These are phyloP conservation scores for Phaeosphaeriaceae sp. DNA, from an alignment of 2,329 filamentous ascomycete genomes.

Conservation along the genomic window DNA sequence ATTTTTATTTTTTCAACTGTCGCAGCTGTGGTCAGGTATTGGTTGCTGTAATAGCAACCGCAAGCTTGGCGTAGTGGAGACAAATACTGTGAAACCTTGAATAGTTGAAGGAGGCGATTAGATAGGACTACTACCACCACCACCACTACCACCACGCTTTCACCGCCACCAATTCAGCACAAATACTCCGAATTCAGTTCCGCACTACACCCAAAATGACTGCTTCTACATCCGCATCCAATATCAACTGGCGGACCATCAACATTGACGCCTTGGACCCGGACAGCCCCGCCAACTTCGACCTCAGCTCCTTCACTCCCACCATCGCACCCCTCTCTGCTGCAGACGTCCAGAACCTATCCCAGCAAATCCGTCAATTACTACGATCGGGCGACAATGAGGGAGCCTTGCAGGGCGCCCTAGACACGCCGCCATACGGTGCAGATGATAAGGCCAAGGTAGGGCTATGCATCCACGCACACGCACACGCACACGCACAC, in stretches of 20 bases:
- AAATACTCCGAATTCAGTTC: neutral
- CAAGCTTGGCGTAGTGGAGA: conserved; percentile 39
- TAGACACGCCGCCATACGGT: conserved; percentile 82
- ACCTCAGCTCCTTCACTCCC: conserved; percentile 81
- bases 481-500: conserved; percentile 25
- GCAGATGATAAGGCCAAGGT: conserved; percentile 62
- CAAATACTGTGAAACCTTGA: neutral
- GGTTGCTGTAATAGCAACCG: conserved; percentile 17
- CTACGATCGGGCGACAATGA: conserved; percentile 85
- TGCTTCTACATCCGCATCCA: conserved; percentile 2
- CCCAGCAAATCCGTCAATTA: conserved; percentile 84
- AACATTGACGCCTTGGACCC: conserved; percentile 91
- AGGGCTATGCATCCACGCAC: conserved; percentile 35
- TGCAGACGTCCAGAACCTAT: conserved; percentile 77
- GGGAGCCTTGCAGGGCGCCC: conserved; percentile 80
- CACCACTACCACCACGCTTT: conserved; percentile 11
- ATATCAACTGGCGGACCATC: conserved; percentile 80
- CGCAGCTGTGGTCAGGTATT: no score
- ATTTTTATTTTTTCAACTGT: no score
- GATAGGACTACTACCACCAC: neutral
- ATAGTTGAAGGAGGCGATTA: no score
- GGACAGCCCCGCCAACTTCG: conserved; percentile 90
- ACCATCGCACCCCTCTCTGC: conserved; percentile 76
- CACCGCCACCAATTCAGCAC: conserved; percentile 3
- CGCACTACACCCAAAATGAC: conserved; percentile 47